These are phyloP conservation scores for Pseudopyrenochaeta lycopersici DNA, from an alignment of 2,329 filamentous ascomycete species.

Conservation along the genomic window DNA sequence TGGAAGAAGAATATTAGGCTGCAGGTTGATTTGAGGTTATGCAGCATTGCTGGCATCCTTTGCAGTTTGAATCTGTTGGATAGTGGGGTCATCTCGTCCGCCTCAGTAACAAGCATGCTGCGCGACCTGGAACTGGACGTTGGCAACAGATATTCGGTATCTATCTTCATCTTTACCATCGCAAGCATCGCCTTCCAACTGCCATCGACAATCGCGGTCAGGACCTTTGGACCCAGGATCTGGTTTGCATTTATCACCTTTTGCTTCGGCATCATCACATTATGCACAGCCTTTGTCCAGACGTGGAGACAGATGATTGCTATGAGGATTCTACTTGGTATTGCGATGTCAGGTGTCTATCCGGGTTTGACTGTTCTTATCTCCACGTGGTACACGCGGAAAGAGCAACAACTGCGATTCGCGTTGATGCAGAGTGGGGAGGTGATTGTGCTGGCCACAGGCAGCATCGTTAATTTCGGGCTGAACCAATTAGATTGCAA, in stretches of 20 bases:
- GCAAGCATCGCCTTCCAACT: conserved; percentile 73
- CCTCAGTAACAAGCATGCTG: conserved; percentile 74
- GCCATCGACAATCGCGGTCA: conserved; percentile 72
- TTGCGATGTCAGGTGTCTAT: conserved; percentile 63
- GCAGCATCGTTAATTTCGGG: conserved; percentile 73
- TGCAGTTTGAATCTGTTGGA: conserved; percentile 76
- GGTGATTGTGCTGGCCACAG: conserved; percentile 71
- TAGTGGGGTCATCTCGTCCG: conserved; percentile 73
- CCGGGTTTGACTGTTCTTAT: conserved; percentile 62
- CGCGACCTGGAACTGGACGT: conserved; percentile 67
- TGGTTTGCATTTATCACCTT: conserved; percentile 70
- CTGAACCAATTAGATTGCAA: conserved; percentile 70
- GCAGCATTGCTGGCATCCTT: conserved; percentile 75
- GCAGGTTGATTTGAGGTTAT: conserved; percentile 74
- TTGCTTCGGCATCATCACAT: conserved; percentile 70
- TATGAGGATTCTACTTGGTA: conserved; percentile 71
- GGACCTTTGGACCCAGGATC: conserved; percentile 69
- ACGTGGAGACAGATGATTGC: conserved; percentile 76
- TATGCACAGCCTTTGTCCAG: conserved; percentile 73
- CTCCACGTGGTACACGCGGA: conserved; percentile 71
- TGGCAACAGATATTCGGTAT: conserved; percentile 72
- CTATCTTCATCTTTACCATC: conserved; percentile 78
- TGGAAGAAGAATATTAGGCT: conserved; percentile 62
- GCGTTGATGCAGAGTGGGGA: conserved; percentile 71
- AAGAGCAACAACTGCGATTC: conserved; percentile 72